A percentile compares a stretch with the other conserved stretches of the same genome.
These are phyloP conservation scores for Pugionium dolabratum DNA, from an alignment of 345 rosid species.

Conservation along the genomic window DNA sequence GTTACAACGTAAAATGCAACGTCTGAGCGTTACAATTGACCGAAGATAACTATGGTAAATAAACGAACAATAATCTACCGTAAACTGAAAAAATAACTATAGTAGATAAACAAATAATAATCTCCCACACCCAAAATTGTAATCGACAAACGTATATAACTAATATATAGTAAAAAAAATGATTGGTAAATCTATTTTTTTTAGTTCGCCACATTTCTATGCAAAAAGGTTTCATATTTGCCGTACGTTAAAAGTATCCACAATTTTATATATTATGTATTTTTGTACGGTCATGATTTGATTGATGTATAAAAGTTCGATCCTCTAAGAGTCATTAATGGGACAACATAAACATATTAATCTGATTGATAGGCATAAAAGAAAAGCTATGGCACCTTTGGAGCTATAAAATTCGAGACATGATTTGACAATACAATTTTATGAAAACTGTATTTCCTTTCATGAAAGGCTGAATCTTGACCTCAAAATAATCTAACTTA, in stretches of 20 bases:
- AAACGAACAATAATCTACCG: too few species aligned
- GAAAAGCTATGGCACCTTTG: background rate
- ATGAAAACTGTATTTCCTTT: background rate
- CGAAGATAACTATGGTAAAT: too few species aligned
- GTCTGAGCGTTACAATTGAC: too few species aligned
- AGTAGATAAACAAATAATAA: too few species aligned
- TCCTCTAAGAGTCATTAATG: background rate
- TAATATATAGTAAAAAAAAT: too few species aligned
- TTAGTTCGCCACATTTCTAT: background rate
- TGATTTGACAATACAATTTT: conserved; percentile 1
- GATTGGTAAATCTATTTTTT: too few species aligned
- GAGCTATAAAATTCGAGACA: background rate
- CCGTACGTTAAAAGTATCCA: background rate
- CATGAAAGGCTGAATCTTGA: background rate
- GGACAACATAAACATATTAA: background rate
- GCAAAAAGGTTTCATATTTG: background rate
- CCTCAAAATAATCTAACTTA: conserved; percentile 4
- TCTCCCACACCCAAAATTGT: too few species aligned
- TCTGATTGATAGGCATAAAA: background rate
- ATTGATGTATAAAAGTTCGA: conserved; percentile 6
- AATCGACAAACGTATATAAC: too few species aligned
- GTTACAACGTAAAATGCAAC: too few species aligned
- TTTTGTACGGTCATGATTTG: conserved; percentile 17
- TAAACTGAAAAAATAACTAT: too few species aligned
- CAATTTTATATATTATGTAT: background rate